Evolutionary conservation across 495 filamentous ascomycete species (phyloP), one percentile per base, ranked within the genome.

Genomic region (Hypoxylon lienhwacheense): DNA sequence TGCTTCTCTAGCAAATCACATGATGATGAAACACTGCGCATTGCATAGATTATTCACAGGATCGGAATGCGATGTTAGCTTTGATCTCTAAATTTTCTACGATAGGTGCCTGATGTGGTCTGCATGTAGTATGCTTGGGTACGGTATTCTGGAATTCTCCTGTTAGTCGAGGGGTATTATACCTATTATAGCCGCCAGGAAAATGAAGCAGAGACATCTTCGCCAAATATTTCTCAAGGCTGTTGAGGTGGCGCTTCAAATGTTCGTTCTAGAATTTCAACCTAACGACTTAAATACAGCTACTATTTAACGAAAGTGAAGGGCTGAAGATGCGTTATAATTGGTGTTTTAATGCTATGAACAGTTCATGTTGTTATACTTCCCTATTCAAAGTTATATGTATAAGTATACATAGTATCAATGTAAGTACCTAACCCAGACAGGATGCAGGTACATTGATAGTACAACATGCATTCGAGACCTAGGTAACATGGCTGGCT

Each of bases 21-120:
- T 61, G 58, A 61, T 44, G 20, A 15, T 32, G 39, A 42, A 53
- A 36, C 43, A 41, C 56, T 60, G 56, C 56, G 40, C 34, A 29
- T 33, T 50, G 28, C 14, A 22, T 22, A 36, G 26, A 50, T 50
- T 46, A 17, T 31, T 16, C 22, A 29, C 35, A 8, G 33, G 47
- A 39, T 19, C 10, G 35, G 34, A 26, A 54, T 55, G 36, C 16
- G 11, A 32, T 22, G 15, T 31, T 31, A 11, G 15, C 10, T 31
- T 26, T 45, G 14, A 45, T 45, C 35, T 35, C 31, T 41, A 52
- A 41, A n/a, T n/a, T 35, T 4, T 21, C 11, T 47, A 24, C 4
- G 20, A 28, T 20, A 26, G 47, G 35, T 35, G 37, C 28, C 33
- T 33, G 35, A 19, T 44, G 33, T 40, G n/a, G n/a, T n/a, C n/a